Evolutionary conservation across 768 basidiomycete genomes (phyloP), one percentile per base, ranked within the genome.

Genomic region (Pulveroboletus sp.): DNA sequence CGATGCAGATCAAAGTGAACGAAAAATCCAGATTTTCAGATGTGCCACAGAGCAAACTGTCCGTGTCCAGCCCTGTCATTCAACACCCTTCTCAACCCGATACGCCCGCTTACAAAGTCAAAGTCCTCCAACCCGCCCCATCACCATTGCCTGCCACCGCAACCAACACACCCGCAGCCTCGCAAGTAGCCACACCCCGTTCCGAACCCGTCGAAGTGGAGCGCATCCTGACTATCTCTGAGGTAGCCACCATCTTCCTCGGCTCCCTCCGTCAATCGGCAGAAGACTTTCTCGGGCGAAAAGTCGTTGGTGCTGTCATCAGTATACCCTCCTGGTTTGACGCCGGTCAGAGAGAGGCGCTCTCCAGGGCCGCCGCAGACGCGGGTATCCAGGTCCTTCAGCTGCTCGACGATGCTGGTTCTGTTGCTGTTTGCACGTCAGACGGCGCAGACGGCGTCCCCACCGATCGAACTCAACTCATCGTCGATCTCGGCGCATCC

Each of bases 321-420:
- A 82, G 84, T 45, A 78, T 89, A 7, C 93, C 95, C 0, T 67
- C 84, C 2, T 85, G 78, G 70, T 97, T 94, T 66, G 75, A 80
- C 23, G 73, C 79, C 8, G 66, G 67, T 2, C 90, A 94, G 68
- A 77, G 78, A 52, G 75, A 72, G 5, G 92, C 90, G 0, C 74
- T 97, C 17, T 74, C 77, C 53, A 75, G 78, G 43, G 90, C 92
- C 0, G 89, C 90, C 1, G 72, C 77, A 7, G 84, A 83, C 31
- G 94, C 92, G 3, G 95, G 88, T 17, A 77, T 98, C 31, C 76
- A 78, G 33, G 87, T 97, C 16, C 69, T 94, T 9, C 92, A 97
- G 65, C 77, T 97, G 9, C 69, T 97, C 6, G 90, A 95, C 43
- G 93, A 97, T 56, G 80, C 86, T 1, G 92, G 83, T 24, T 93